A percentile compares a stretch with the other conserved stretches of the same genome.
phyloP scores from a whole-genome alignment of 768 basidiomycete species.

The Serendipita sp. region DNA sequence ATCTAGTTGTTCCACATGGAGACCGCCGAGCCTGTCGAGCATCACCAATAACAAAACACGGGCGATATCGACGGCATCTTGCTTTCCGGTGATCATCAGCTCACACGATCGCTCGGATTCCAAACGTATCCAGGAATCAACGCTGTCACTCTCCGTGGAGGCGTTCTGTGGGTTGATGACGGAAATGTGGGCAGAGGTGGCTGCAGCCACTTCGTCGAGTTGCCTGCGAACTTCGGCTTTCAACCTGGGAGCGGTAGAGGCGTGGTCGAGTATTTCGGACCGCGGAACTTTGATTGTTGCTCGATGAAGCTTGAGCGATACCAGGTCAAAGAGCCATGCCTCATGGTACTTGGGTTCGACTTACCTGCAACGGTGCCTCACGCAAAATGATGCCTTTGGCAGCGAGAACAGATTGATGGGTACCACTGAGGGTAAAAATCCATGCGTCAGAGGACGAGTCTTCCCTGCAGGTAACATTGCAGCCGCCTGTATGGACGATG shows the following conservation, averaged over 20 bases:
- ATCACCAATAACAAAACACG: slow-evolving; percentile 82
- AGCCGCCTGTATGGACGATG: background rate
- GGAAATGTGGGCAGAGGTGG: slow-evolving; percentile 84
- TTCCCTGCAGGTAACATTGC: background rate
- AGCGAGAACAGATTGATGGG: slow-evolving; percentile 84
- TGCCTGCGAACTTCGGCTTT: slow-evolving; percentile 68
- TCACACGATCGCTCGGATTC: slow-evolving; percentile 92
- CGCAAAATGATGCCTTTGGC: slow-evolving; percentile 79
- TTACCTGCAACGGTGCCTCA: slow-evolving; percentile 72
- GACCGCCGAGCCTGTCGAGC: slow-evolving; percentile 83
- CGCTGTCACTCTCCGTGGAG: slow-evolving; percentile 35
- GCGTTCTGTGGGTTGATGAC: slow-evolving; percentile 81
- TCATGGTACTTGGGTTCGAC: slow-evolving; percentile 14
- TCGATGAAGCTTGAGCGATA: slow-evolving; percentile 23
- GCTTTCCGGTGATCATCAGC: slow-evolving; percentile 69
- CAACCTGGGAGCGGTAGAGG: slow-evolving; percentile 57
- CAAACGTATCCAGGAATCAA: slow-evolving; percentile 72
- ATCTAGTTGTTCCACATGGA: slow-evolving; percentile 92
- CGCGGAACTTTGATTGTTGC: slow-evolving; percentile 79
- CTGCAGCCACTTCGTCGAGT: slow-evolving; percentile 86
- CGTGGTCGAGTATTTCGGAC: slow-evolving; percentile 82
- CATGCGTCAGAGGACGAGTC: slow-evolving; percentile 20
- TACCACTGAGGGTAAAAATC: slow-evolving; percentile 84
- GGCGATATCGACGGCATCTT: slow-evolving; percentile 82
- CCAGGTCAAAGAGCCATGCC: slow-evolving; percentile 11